Conservation (phyloP, 2,329 filamentous ascomycete species). For the Fusarium incarnatum region DNA sequence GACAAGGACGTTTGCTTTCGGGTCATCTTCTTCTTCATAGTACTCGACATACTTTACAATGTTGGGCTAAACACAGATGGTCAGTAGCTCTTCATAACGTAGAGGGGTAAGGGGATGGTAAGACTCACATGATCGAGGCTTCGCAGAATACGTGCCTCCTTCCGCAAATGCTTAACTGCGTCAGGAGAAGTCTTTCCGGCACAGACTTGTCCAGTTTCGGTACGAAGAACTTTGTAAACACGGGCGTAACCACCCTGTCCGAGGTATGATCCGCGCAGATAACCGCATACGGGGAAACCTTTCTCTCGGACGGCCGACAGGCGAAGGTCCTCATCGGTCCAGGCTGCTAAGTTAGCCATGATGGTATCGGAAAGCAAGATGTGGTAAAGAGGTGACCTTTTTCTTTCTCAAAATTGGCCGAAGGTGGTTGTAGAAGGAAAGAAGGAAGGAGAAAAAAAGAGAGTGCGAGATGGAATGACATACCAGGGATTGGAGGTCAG, state of each 20-base stretch:
- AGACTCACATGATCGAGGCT: conserved; percentile 45
- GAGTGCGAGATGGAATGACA: neutral
- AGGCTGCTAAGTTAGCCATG: conserved; percentile 19
- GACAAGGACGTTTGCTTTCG: conserved; percentile 43
- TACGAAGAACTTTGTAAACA: conserved; percentile 48
- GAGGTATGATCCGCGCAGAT: conserved; percentile 42
- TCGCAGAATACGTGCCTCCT: conserved; percentile 42
- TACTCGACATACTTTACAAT: conserved; percentile 48
- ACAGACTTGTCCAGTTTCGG: conserved; percentile 42
- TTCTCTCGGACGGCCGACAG: conserved; percentile 21
- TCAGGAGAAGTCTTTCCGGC: conserved; percentile 47
- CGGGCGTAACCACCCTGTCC: conserved; percentile 47
- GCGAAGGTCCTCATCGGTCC: conserved; percentile 39
- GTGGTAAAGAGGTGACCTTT: neutral
- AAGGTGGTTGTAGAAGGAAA: neutral
- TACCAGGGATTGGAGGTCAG: neutral
- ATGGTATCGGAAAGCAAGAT: neutral
- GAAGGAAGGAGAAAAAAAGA: neutral
- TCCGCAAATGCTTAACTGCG: conserved; percentile 36
- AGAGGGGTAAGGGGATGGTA: neutral
- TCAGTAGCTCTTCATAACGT: neutral
- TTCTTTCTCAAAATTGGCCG: neutral
- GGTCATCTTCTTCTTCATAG: conserved; percentile 37
- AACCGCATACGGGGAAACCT: conserved; percentile 32
- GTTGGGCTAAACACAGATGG: conserved; percentile 35